These are phyloP conservation scores for Tricholomella constricta DNA, from an alignment of 768 basidiomycete genomes.

Conservation along the genomic window DNA sequence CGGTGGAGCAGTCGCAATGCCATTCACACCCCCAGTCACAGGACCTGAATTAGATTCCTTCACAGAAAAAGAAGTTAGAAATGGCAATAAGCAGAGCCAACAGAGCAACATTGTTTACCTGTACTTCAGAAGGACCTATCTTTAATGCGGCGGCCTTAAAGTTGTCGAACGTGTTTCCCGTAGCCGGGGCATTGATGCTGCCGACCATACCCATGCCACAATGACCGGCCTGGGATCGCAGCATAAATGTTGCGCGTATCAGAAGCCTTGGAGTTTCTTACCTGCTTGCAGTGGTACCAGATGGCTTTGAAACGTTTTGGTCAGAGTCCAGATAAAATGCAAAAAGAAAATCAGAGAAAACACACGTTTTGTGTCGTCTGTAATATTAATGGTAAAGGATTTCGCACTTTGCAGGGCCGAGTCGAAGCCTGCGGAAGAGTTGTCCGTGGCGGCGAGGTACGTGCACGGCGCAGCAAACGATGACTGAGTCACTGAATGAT, in stretches of 20 bases:
- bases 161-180: constrained; percentile 43
- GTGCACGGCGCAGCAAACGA: constrained; percentile 56
- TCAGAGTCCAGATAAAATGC: neutral
- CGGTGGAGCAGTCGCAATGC: constrained; percentile 34
- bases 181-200: constrained; percentile 49
- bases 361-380: constrained; percentile 48
- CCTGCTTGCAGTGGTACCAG: constrained; percentile 58
- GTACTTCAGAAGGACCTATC: constrained; percentile 34
- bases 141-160: constrained; percentile 43
- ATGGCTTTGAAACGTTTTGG: constrained; percentile 39
- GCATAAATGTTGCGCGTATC: too few species aligned
- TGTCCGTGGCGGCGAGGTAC: constrained; percentile 41
- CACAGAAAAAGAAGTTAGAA: neutral
- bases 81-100: neutral
- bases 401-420: constrained; percentile 44
- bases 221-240: too few species aligned
- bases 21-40: constrained; percentile 44
- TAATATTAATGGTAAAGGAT: constrained; percentile 51
- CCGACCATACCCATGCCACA: constrained; percentile 58
- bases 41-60: constrained; percentile 42
- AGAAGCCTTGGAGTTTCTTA: too few species aligned
- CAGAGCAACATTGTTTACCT: constrained; percentile 28
- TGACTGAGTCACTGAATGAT: constrained; percentile 60
- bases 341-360: constrained; percentile 3
- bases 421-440: constrained; percentile 50